Conservation (phyloP, 441 rosid species). For the Adansonia rubrostipa region DNA sequence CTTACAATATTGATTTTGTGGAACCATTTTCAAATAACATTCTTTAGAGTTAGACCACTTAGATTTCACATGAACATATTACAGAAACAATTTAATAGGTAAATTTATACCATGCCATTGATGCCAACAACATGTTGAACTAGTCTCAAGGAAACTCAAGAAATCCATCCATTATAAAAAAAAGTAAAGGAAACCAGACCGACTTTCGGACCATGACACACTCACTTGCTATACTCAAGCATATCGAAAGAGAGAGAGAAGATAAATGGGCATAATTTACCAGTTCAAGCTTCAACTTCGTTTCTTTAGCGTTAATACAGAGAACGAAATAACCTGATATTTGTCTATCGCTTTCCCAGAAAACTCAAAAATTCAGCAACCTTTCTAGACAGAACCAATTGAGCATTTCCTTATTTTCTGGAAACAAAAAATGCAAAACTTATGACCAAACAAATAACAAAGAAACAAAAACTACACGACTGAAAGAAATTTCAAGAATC, state of each 20-base stretch:
- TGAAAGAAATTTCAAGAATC: not conserved
- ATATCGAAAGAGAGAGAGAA: not conserved
- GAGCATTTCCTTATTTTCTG: slow-evolving; percentile 28
- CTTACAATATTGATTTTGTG: slow-evolving; percentile 7
- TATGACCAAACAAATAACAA: slow-evolving; percentile 15
- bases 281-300: slow-evolving; percentile 3
- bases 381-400: not conserved
- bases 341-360: not conserved
- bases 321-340: not conserved
- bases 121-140: not conserved
- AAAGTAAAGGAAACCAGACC: not conserved
- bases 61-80: not conserved
- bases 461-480: not conserved
- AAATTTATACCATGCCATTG: slow-evolving; percentile 11
- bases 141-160: slow-evolving; percentile 1
- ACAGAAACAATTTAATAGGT: not conserved
- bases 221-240: slow-evolving; percentile 7
- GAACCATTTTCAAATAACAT: slow-evolving; percentile 5
- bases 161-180: not conserved
- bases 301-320: not conserved
- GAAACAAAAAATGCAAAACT: slow-evolving; percentile 4
- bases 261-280: not conserved
- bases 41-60: not conserved
- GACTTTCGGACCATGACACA: not conserved
- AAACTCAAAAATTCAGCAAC: not conserved